Base-by-base conservation (phyloP, 331 rosid genomes). In the Cydonia oblonga region DNA sequence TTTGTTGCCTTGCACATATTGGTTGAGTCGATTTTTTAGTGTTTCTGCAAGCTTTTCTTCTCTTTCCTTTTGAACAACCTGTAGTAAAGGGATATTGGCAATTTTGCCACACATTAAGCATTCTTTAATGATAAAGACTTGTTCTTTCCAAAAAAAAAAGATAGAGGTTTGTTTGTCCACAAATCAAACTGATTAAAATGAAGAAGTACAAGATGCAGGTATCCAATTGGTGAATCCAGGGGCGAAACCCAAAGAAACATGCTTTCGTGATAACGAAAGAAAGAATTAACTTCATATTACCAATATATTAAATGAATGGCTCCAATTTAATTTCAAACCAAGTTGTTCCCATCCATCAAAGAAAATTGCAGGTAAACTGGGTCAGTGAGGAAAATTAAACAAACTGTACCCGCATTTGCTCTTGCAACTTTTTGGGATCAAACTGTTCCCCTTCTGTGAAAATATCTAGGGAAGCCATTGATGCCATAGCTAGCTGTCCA, bases 401-500 rank as follows among this genome's bases (percentile, higher is more conserved):
- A 44, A 67, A 23, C 14, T 57, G 56, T 86, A 93, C 98, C 92
- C 92, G 89, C 98, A 93, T 93, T 79, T 91, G 84, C 64, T 93
- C 98, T 77, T 93, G 97, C 83, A 93, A 76, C 85, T 84, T 88
- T 84, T 91, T 93, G 38, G 92, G 51, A 80, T 93, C 98, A 51
- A 89, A 76, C 66, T 93, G 92, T 68, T 93, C 98, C 63, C 96
- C 98, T 83, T 91, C 97, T 30, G 82, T 71, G 75, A 90, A 89
- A 51, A 90, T 86, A 79, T 93, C 98, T 75, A 90, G 76, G 60
- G 97, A 90, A 59, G 97, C 97, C 97, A 93, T 91, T 66, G 98
- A 93, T 28, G 97, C 98, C 98, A 93, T 90, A 63, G 98, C 98
- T 74, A 93, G 82, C 86, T 91, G 91, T 69, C 98, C 98, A 46